Evolutionary conservation across 1,284 basidiomycete species (phyloP).

Genomic region (Sporisorium reilianum): DNA sequence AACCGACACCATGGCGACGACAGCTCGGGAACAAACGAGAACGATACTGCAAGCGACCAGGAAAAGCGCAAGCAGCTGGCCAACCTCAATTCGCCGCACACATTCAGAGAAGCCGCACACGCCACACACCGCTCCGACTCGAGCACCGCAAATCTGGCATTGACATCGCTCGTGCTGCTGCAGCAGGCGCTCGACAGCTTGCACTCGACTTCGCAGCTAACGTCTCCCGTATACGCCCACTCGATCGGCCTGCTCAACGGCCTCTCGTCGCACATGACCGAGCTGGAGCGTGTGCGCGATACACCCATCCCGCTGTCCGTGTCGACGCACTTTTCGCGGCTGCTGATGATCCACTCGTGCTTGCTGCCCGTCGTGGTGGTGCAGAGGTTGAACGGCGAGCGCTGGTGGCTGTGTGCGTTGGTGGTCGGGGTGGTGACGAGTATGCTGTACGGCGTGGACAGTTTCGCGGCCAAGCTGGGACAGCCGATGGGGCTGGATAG

Average conservation of each 20-base stretch:
- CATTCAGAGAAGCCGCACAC: background rate
- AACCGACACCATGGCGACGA: conserved; percentile 4
- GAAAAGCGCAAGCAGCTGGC: conserved; percentile 32
- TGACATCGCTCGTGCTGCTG: conserved; percentile 25
- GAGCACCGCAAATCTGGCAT: conserved; percentile 19
- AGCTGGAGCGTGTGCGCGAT: conserved; percentile 47
- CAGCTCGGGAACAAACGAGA: background rate
- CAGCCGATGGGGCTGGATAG: conserved; percentile 46
- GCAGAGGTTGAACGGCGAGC: conserved; percentile 17
- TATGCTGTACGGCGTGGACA: conserved; percentile 52
- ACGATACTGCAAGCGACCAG: conserved; percentile 4
- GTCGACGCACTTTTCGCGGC: conserved; percentile 32
- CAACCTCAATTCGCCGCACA: conserved; percentile 27
- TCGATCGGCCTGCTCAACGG: conserved; percentile 43
- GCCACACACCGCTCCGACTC: background rate
- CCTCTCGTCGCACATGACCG: conserved; percentile 43
- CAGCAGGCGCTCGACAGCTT: conserved; percentile 30
- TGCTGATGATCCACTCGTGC: conserved; percentile 32
- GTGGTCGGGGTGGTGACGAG: conserved; percentile 29
- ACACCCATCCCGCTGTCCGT: conserved; percentile 48
- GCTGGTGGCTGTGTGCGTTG: conserved; percentile 20
- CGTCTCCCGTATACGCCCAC: conserved; percentile 43
- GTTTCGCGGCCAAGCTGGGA: conserved; percentile 38
- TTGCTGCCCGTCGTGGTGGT: conserved; percentile 42
- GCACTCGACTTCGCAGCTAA: conserved; percentile 19